These are phyloP conservation scores for Phytophthora macrochlamydospora DNA, from an alignment of 352 stramenopile genomes.

Conservation along the genomic window DNA sequence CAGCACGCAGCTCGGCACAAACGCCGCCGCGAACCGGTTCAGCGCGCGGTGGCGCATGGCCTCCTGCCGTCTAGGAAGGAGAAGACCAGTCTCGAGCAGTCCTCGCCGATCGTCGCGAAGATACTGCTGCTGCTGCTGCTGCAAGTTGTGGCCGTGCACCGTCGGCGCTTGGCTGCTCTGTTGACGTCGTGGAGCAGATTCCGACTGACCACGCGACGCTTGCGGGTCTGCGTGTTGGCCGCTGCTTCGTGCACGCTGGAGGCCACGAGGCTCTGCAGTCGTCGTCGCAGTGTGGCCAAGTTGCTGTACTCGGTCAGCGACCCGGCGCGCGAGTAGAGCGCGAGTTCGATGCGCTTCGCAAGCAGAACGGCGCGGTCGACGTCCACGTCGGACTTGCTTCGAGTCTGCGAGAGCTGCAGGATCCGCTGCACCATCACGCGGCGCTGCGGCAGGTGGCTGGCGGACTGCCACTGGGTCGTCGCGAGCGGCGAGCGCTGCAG, in stretches of 20 bases:
- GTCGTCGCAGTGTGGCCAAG: slow-evolving; percentile 65
- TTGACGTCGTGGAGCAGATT: slow-evolving; percentile 22
- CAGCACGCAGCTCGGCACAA: slow-evolving; percentile 57
- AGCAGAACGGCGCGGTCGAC: slow-evolving; percentile 35
- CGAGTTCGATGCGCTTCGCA: slow-evolving; percentile 78
- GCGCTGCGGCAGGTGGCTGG: slow-evolving; percentile 60
- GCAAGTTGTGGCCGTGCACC: slow-evolving; percentile 11
- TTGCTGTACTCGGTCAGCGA: slow-evolving; percentile 77
- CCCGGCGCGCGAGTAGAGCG: slow-evolving; percentile 68
- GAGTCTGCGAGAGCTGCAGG: slow-evolving; percentile 54
- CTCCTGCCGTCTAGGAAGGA: slow-evolving; percentile 69
- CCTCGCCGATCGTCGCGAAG: slow-evolving; percentile 44
- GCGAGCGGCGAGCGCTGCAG: not conserved
- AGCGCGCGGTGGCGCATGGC: slow-evolving; percentile 50
- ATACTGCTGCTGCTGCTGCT: slow-evolving; percentile 13
- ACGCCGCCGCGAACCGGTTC: slow-evolving; percentile 54
- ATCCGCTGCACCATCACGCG: slow-evolving; percentile 78
- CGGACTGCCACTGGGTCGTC: slow-evolving; percentile 57
- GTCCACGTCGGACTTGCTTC: slow-evolving; percentile 20
- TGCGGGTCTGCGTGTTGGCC: slow-evolving; percentile 30
- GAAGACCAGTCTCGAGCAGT: slow-evolving; percentile 60
- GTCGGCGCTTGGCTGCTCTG: slow-evolving; percentile 44
- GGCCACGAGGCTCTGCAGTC: slow-evolving; percentile 72
- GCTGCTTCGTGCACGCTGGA: slow-evolving; percentile 69
- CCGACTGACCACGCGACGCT: slow-evolving; percentile 30